These are phyloP conservation scores for Aphanomyces cochlioides DNA, from an alignment of 352 stramenopile species.

Conservation along the genomic window DNA sequence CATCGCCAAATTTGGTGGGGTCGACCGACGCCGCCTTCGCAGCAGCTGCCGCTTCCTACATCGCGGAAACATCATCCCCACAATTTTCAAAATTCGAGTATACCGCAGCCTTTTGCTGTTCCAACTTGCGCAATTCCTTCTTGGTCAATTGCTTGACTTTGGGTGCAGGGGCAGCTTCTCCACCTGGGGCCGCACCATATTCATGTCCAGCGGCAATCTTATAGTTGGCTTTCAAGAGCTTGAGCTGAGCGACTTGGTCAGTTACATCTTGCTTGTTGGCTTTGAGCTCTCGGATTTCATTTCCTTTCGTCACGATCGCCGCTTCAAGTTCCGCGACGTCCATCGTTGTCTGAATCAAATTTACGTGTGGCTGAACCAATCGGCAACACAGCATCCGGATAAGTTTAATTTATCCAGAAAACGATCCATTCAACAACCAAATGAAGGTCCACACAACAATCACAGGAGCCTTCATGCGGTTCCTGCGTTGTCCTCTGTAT, in stretches of 20 bases:
- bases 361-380: background rate
- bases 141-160: constrained; percentile 86
- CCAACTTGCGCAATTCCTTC: constrained; percentile 87
- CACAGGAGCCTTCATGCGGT: no score
- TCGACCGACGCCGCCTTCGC: constrained; percentile 39
- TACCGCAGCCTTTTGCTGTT: constrained; percentile 77
- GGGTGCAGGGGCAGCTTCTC: constrained; percentile 27
- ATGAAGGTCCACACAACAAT: no score
- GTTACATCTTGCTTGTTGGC: constrained; percentile 15
- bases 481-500: no score
- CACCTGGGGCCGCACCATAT: constrained; percentile 37
- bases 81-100: background rate
- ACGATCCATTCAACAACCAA: no score
- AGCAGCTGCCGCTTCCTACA: constrained; percentile 41
- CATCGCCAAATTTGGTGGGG: constrained; percentile 76
- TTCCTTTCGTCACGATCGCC: constrained; percentile 19
- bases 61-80: background rate
- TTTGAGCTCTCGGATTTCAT: constrained; percentile 26
- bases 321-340: constrained; percentile 11
- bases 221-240: constrained; percentile 16
- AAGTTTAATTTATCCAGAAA: background rate
- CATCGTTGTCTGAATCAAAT: constrained; percentile 14
- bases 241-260: constrained; percentile 21
- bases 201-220: constrained; percentile 25
- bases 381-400: background rate